Conservation (phyloP, 441 rosid genomes). For the Adansonia rubrostipa region DNA sequence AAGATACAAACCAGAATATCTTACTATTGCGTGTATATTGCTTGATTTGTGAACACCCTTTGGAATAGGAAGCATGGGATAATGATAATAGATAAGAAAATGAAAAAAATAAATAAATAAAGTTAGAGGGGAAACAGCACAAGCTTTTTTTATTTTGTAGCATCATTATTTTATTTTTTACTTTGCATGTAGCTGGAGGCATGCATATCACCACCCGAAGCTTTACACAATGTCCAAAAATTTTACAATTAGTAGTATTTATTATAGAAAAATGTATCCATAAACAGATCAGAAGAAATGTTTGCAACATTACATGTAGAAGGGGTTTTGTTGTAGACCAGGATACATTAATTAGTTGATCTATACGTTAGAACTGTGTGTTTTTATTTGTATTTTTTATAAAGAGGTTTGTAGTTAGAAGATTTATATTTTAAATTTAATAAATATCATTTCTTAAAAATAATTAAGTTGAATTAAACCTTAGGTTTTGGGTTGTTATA, state of each 20-base stretch:
- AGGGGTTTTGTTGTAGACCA: neutral
- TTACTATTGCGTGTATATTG: no score
- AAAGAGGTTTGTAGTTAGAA: no score
- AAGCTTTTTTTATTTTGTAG: neutral
- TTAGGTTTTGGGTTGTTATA: no score
- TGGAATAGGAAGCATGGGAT: neutral
- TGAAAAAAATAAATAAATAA: neutral
- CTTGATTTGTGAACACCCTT: neutral
- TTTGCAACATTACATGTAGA: neutral
- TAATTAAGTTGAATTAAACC: no score
- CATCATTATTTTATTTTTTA: neutral
- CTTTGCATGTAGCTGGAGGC: conserved; percentile 3
- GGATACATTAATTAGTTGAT: neutral
- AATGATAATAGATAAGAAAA: conserved; percentile 5
- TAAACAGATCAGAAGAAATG: neutral
- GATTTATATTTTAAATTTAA: no score
- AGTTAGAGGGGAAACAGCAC: neutral
- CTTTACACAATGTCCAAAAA: neutral
- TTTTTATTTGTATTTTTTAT: neutral
- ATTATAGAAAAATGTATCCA: neutral
- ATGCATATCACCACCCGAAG: neutral
- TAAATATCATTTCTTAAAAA: no score
- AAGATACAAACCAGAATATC: no score
- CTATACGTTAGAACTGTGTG: neutral
- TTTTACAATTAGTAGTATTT: neutral